Conservation (phyloP, 257 asterid species). For the Cinchona pubescens region DNA sequence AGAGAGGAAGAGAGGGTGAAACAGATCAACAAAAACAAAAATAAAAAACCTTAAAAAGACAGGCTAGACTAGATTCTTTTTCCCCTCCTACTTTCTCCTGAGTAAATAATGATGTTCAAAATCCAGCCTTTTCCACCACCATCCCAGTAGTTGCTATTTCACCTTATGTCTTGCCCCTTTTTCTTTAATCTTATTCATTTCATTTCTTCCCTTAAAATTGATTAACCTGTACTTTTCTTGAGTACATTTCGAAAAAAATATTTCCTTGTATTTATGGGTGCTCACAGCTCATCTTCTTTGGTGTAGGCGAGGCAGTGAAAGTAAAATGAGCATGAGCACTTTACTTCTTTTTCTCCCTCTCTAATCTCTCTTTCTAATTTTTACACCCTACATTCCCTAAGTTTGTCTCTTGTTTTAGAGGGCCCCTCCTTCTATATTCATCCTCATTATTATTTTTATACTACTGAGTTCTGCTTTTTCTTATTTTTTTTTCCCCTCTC, state of each 20-base stretch:
- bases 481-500: slow-evolving; percentile 10
- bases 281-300: background rate
- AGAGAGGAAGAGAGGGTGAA: background rate
- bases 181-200: background rate
- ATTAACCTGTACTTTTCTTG: slow-evolving; percentile 9
- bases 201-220: slow-evolving; percentile 7
- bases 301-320: slow-evolving; percentile 33
- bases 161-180: slow-evolving; percentile 13
- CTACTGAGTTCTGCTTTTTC: background rate
- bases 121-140: slow-evolving; percentile 21
- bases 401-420: slow-evolving; percentile 37
- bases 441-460: slow-evolving; percentile 18
- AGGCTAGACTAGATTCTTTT: slow-evolving; percentile 26
- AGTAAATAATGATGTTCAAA: slow-evolving; percentile 14
- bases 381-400: slow-evolving; percentile 31
- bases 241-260: background rate
- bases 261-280: background rate
- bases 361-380: slow-evolving; percentile 22
- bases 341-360: slow-evolving; percentile 52
- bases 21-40: background rate
- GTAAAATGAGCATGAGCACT: slow-evolving; percentile 50
- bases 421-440: slow-evolving; percentile 32
- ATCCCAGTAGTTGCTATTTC: slow-evolving; percentile 9
- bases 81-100: background rate
- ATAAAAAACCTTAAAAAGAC: slow-evolving; percentile 1